Percentiles rank a stretch among this genome's conserved stretches.
phyloP scores from a whole-genome alignment of 306 rosid species.

The Cercis canadensis region DNA sequence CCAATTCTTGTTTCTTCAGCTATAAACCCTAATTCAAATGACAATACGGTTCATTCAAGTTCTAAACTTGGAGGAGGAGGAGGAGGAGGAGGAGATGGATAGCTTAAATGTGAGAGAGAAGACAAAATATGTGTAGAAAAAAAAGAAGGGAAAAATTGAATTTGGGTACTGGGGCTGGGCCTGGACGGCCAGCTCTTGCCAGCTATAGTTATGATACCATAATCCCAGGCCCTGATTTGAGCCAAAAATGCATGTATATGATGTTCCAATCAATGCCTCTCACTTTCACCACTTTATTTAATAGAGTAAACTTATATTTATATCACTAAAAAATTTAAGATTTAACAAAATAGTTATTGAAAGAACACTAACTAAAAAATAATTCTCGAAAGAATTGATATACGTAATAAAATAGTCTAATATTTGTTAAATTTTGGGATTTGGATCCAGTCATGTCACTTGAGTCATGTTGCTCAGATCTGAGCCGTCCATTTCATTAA shows the following conservation, averaged over 20 bases:
- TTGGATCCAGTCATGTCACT: too few relatives aligned
- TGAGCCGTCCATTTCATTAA: too few relatives aligned
- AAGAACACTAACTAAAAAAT: too few relatives aligned
- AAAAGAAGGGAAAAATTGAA: constrained; percentile 16
- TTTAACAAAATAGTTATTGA: too few relatives aligned
- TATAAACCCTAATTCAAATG: constrained; percentile 51
- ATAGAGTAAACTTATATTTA: too few relatives aligned
- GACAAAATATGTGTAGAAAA: too few relatives aligned
- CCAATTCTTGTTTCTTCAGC: constrained; percentile 26
- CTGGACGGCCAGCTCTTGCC: constrained; percentile 66
- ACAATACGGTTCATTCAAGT: constrained; percentile 13
- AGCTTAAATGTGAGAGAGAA: constrained; percentile 10
- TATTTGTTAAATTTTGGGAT: too few relatives aligned
- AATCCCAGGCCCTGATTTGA: constrained; percentile 40
- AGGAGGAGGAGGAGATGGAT: constrained; percentile 35
- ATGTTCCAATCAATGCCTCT: constrained; percentile 24
- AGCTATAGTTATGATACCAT: constrained; percentile 54
- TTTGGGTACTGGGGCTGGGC: constrained; percentile 42
- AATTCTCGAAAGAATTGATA: too few relatives aligned
- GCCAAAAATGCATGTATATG: constrained; percentile 4
- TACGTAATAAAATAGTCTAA: too few relatives aligned
- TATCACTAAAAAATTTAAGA: too few relatives aligned
- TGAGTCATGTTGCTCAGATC: too few relatives aligned
- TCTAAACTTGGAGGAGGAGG: constrained; percentile 39
- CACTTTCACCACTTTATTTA: constrained; percentile 3